phyloP scores from a whole-genome alignment of 1,284 basidiomycete genomes.

The Ustilago xerochloae region DNA sequence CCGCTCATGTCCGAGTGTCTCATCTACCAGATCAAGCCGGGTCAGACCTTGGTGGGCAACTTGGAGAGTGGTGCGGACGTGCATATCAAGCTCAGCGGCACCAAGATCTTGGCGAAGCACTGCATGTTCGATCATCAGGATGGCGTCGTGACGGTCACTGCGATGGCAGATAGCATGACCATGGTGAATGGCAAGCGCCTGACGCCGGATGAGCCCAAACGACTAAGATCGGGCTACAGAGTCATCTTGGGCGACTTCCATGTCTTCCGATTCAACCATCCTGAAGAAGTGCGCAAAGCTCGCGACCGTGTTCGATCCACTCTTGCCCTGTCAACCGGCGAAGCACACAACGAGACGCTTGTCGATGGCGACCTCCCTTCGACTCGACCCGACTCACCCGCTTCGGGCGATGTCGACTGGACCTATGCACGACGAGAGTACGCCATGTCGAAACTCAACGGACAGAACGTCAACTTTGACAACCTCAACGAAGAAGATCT shows the following conservation, averaged over 20 bases:
- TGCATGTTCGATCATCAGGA: conserved; percentile 89
- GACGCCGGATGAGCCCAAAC: conserved; percentile 50
- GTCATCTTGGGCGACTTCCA: conserved; percentile 97
- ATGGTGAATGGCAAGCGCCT: conserved; percentile 82
- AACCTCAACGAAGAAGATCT: conserved; percentile 62
- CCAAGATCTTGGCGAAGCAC: conserved; percentile 90
- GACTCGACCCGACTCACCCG: conserved; percentile 59
- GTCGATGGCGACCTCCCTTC: conserved; percentile 33
- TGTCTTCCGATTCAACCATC: conserved; percentile 90
- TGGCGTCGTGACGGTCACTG: conserved; percentile 83
- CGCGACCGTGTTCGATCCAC: conserved; percentile 57
- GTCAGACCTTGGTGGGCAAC: conserved; percentile 76
- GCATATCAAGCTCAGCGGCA: conserved; percentile 87
- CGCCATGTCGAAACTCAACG: conserved; percentile 58
- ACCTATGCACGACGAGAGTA: conserved; percentile 62
- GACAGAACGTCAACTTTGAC: conserved; percentile 63
- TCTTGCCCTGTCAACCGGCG: conserved; percentile 49
- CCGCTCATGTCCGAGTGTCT: conserved; percentile 71
- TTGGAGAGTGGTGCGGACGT: conserved; percentile 32
- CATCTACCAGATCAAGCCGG: conserved; percentile 87
- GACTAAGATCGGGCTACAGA: conserved; percentile 87
- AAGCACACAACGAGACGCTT: conserved; percentile 51
- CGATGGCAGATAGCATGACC: conserved; percentile 82
- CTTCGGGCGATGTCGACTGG: conserved; percentile 62
- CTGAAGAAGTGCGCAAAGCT: conserved; percentile 59